Base-by-base conservation (phyloP, 2,329 filamentous ascomycete species). In the Cytospora chrysosperma region DNA sequence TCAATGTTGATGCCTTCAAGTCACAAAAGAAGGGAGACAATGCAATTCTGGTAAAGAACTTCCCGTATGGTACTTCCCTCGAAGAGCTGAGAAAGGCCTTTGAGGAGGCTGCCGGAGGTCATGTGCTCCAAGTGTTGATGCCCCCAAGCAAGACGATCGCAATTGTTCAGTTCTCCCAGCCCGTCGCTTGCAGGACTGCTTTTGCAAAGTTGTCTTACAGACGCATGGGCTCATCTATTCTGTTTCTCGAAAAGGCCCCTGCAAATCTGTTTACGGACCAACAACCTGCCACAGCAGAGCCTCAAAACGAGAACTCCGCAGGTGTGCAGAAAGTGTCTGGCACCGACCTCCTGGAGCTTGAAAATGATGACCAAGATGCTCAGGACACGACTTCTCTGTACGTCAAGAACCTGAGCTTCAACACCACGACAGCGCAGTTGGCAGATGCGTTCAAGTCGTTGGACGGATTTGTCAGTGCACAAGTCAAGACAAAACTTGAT, bases 191-290 rank as follows among this genome's bases (percentile, higher is more conserved):
- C 59, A 90, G 92, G 73, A 82, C 88, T 64, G 95, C 95, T 2
- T 97, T 97, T 78, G 86, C 86, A 67, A 88, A 88, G 68, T 81
- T 98, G 62, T 92, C 94, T 1, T 98, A 98, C 77, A 88, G 92
- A 64, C 92, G 93, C 71, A 84, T 99, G 73, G 94, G 94, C 75
- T 93, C 94, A 73, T 95, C 91, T 1, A 89, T 97, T 30, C 80
- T 99, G 50, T 97, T 96, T 74, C 81, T 99, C 57, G 95, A 99
- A 75, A 97, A 96, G 75, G 96, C 91, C 8, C 95, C 95, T 0
- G 92, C 89, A 73, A 85, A 92, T 72, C 75, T 99, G 28, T 95
- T 98, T 74, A 71, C 73, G 69, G 69, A 66, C 67, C 76, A 68
- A 67, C 71, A 68, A 66, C 71, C 60, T 26, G 64, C 17, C 67